A percentile compares a stretch with the other conserved stretches of the same genome.
phyloP scores from a whole-genome alignment of 2,329 filamentous ascomycete genomes.

The Lasiodiplodia sp. region DNA sequence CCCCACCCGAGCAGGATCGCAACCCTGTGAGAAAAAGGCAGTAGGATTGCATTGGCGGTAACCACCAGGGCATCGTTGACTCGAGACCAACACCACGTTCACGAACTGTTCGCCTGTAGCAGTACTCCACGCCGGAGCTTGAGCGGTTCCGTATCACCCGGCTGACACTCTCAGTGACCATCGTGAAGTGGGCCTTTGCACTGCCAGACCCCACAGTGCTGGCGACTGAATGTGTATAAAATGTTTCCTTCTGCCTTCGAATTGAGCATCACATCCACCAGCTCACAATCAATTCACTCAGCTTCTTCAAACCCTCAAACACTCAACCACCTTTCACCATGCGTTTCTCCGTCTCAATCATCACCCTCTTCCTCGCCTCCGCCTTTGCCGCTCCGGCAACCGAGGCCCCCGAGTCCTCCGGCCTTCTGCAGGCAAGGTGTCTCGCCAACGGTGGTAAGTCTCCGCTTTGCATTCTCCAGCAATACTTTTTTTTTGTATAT shows the following conservation, averaged over 20 bases:
- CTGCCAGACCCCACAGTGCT: not conserved
- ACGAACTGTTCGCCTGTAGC: not conserved
- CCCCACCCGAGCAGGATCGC: not conserved
- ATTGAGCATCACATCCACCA: not conserved
- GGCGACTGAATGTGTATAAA: not conserved
- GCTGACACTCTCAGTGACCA: not conserved
- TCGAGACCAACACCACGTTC: not conserved
- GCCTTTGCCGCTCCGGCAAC: not conserved
- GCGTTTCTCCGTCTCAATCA: not conserved
- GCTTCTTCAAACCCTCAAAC: constrained; percentile 1
- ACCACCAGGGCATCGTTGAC: not conserved
- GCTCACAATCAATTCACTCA: not conserved
- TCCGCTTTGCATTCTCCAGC: not conserved
- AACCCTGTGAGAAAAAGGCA: not conserved
- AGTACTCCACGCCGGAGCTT: not conserved
- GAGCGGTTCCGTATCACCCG: not conserved
- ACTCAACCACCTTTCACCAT: not conserved
- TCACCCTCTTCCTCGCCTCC: not conserved
- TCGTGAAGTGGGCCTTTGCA: not conserved
- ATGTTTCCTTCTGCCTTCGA: not conserved
- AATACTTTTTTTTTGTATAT: not conserved
- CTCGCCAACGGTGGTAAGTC: not conserved
- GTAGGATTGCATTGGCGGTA: not conserved
- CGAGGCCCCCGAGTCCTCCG: not conserved
- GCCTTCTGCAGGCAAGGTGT: not conserved